Conservation (phyloP, 2,329 filamentous ascomycete genomes). For the Paecilomyces fulvus region DNA sequence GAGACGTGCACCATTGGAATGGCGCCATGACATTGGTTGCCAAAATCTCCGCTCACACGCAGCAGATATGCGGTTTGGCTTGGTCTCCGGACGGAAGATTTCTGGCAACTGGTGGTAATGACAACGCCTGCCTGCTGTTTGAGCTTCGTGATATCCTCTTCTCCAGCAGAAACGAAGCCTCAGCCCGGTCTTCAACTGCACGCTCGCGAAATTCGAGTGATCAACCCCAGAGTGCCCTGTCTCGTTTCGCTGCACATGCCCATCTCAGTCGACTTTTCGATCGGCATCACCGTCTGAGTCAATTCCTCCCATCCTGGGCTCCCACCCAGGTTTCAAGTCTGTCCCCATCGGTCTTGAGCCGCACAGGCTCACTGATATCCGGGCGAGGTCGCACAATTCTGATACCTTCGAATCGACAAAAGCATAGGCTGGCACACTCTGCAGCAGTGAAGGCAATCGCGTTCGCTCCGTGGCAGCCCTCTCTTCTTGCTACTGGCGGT, state of each 20-base stretch:
- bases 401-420: constrained; percentile 50
- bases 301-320: constrained; percentile 20
- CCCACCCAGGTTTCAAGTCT: constrained; percentile 10
- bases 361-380: constrained; percentile 20
- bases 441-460: constrained; percentile 95
- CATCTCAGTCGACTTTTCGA: constrained; percentile 14
- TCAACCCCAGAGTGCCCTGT: constrained; percentile 11
- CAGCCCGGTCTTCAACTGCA: not conserved
- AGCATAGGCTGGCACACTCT: constrained; percentile 66
- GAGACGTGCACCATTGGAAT: constrained; percentile 64
- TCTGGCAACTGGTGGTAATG: constrained; percentile 86
- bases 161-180: constrained; percentile 1
- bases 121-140: constrained; percentile 81
- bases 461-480: constrained; percentile 89
- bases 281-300: constrained; percentile 14
- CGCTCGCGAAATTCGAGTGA: not conserved
- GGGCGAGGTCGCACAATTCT: constrained; percentile 35
- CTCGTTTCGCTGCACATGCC: constrained; percentile 12
- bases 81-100: constrained; percentile 70
- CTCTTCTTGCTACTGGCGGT: constrained; percentile 80
- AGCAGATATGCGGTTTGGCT: constrained; percentile 88
- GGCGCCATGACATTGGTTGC: constrained; percentile 71
- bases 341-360: constrained; percentile 14
- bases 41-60: constrained; percentile 67
- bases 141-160: constrained; percentile 53